phyloP scores from a whole-genome alignment of 2,329 filamentous ascomycete genomes.

The Botryotinia narcissicola region DNA sequence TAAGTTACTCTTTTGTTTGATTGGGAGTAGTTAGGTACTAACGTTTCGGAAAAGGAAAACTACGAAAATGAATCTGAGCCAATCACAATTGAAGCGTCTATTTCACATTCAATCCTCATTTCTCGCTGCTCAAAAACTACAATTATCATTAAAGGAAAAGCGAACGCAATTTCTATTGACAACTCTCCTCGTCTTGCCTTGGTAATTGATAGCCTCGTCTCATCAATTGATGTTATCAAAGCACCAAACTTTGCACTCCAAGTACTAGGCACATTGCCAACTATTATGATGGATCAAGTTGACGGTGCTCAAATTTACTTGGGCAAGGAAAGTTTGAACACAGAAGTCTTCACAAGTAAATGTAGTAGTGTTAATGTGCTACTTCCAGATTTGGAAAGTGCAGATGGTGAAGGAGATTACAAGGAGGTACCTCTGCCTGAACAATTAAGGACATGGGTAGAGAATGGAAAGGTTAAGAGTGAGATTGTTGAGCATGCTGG shows the following conservation, averaged over 20 bases:
- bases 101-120: conserved; percentile 88
- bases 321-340: conserved; percentile 70
- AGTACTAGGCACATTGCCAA: conserved; percentile 81
- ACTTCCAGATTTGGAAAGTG: conserved; percentile 58
- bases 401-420: conserved; percentile 71
- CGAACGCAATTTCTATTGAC: conserved; percentile 94
- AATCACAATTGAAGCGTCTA: conserved; percentile 75
- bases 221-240: conserved; percentile 92
- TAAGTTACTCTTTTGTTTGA: conserved; percentile 43
- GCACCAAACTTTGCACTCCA: conserved; percentile 92
- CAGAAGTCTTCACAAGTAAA: conserved; percentile 89
- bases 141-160: conserved; percentile 86
- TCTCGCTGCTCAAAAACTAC: conserved; percentile 89
- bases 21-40: conserved; percentile 7
- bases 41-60: conserved; percentile 65
- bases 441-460: conserved; percentile 77
- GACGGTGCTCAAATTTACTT: conserved; percentile 89
- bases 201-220: conserved; percentile 85
- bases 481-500: conserved; percentile 96
- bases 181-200: conserved; percentile 83
- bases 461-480: conserved; percentile 74
- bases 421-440: conserved; percentile 84
- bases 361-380: conserved; percentile 85
- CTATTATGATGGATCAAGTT: conserved; percentile 87
- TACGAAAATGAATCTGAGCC: conserved; percentile 73